Percentiles rank a stretch among this genome's conserved stretches.
Evolutionary conservation across 2,329 filamentous ascomycete species (phyloP).

Genomic region (Neopestalotiopsis sp.): DNA sequence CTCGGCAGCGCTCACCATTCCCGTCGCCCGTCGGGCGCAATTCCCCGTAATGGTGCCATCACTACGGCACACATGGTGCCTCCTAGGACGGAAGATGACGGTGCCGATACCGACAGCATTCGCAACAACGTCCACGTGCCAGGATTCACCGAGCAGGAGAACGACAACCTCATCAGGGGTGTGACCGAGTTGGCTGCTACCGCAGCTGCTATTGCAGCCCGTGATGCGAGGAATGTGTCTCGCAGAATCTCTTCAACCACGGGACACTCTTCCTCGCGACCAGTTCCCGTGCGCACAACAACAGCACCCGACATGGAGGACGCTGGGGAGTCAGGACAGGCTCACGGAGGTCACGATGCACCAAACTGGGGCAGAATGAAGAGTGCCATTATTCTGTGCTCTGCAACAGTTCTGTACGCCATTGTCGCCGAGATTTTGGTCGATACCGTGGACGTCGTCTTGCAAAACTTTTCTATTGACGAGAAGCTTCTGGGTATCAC

Average conservation of each 20-base stretch:
- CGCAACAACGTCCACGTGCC: slow-evolving; percentile 60
- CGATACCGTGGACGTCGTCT: slow-evolving; percentile 94
- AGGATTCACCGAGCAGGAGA: slow-evolving; percentile 82
- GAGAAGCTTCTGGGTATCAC: slow-evolving; percentile 98
- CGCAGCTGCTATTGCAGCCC: slow-evolving; percentile 83
- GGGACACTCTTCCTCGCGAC: slow-evolving; percentile 33
- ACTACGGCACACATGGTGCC: slow-evolving; percentile 77
- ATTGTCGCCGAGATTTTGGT: slow-evolving; percentile 96
- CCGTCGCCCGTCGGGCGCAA: slow-evolving; percentile 30
- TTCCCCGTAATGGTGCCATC: slow-evolving; percentile 48
- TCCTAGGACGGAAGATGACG: slow-evolving; percentile 62
- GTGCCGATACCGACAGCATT: slow-evolving; percentile 43
- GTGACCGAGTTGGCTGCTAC: slow-evolving; percentile 94
- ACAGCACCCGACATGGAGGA: slow-evolving; percentile 55
- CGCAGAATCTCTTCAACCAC: slow-evolving; percentile 44
- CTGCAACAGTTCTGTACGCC: slow-evolving; percentile 91
- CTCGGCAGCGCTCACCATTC: slow-evolving; percentile 53
- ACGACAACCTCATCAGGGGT: slow-evolving; percentile 79
- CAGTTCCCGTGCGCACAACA: slow-evolving; percentile 40
- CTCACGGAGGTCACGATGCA: slow-evolving; percentile 86
- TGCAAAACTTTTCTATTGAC: slow-evolving; percentile 88
- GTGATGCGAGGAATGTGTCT: slow-evolving; percentile 63
- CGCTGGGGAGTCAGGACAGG: slow-evolving; percentile 45
- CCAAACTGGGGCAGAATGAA: slow-evolving; percentile 96
- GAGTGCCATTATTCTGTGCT: slow-evolving; percentile 86